phyloP scores from a whole-genome alignment of 441 rosid species.

The Raphanus hybrid region DNA sequence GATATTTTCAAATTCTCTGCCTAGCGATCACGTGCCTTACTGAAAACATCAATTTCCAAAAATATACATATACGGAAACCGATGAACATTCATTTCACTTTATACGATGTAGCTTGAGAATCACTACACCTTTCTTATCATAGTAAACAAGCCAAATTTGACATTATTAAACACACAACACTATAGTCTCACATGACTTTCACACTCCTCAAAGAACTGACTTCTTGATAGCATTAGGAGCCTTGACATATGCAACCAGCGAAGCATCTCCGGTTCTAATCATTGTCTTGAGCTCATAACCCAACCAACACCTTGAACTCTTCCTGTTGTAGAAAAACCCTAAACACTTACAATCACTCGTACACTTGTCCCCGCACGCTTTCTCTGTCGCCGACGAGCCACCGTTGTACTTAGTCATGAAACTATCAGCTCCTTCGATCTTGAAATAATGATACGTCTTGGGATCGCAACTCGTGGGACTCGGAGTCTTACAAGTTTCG shows the following conservation, averaged over 20 bases:
- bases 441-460: conserved; percentile 53
- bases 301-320: conserved; percentile 63
- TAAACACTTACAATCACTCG: conserved; percentile 62
- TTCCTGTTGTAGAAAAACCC: conserved; percentile 70
- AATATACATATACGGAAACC: no score
- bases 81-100: neutral
- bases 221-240: conserved; percentile 39
- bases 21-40: no score
- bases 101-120: neutral
- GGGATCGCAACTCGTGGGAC: conserved; percentile 44
- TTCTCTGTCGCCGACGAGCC: conserved; percentile 52
- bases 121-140: neutral
- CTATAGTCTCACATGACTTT: conserved; percentile 3
- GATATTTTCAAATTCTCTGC: no score
- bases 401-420: conserved; percentile 51
- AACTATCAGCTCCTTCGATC: conserved; percentile 69
- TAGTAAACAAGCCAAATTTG: neutral
- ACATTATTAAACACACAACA: neutral
- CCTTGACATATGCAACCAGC: conserved; percentile 59
- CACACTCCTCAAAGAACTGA: conserved; percentile 29
- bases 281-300: conserved; percentile 67
- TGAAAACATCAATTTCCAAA: no score
- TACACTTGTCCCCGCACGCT: conserved; percentile 56
- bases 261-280: conserved; percentile 58
- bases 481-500: conserved; percentile 46